These are phyloP conservation scores for Entomophthora muscae DNA, from an alignment of 371 early-diverging fungal genomes.

Conservation along the genomic window DNA sequence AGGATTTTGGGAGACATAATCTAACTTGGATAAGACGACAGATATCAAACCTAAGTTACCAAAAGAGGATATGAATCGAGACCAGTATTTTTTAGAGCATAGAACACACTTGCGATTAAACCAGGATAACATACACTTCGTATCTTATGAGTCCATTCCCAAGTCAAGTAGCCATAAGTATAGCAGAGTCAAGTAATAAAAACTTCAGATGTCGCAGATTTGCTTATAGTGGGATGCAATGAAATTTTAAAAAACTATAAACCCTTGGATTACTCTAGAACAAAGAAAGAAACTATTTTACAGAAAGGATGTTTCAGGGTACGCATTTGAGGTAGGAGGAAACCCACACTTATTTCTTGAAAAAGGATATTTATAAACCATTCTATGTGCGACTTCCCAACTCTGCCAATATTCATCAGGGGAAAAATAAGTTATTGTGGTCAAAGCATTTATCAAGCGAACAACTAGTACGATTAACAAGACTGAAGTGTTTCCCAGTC, in stretches of 20 bases:
- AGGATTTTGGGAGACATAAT: slow-evolving; percentile 39
- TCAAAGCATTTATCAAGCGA: slow-evolving; percentile 33
- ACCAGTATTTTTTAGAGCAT: slow-evolving; percentile 8
- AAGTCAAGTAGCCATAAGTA: slow-evolving; percentile 67
- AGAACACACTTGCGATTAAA: slow-evolving; percentile 34
- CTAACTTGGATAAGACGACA: too few relatives aligned
- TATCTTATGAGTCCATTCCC: slow-evolving; percentile 75
- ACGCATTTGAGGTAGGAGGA: too few relatives aligned
- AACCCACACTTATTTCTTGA: too few relatives aligned
- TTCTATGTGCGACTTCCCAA: slow-evolving; percentile 65
- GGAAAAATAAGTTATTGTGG: slow-evolving; percentile 49
- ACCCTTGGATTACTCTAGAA: neutral
- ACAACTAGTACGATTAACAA: too few relatives aligned
- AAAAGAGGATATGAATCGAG: slow-evolving; percentile 25
- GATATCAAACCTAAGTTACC: too few relatives aligned
- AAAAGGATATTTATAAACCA: slow-evolving; percentile 51
- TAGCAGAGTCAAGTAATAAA: slow-evolving; percentile 9
- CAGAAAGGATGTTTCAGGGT: too few relatives aligned
- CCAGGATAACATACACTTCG: slow-evolving; percentile 60
- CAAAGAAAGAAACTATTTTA: neutral
- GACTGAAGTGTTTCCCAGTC: too few relatives aligned
- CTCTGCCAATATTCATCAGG: slow-evolving; percentile 89
- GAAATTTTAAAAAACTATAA: neutral
- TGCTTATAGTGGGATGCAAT: too few relatives aligned
- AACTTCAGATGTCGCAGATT: too few relatives aligned